Evolutionary conservation across 768 basidiomycete species (phyloP).

Genomic region (Naematelia encephala): DNA sequence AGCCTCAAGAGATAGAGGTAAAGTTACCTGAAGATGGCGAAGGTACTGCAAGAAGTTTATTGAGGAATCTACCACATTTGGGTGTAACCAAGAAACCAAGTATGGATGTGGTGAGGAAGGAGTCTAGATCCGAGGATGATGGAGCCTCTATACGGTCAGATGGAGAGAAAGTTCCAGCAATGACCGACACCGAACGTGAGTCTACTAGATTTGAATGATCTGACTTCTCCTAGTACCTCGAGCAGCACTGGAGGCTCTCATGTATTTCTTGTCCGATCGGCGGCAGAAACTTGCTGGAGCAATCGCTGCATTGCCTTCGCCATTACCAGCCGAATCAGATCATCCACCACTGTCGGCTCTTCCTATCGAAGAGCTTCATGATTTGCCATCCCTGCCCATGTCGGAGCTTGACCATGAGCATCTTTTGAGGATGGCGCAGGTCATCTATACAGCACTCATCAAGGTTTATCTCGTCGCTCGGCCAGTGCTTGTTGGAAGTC

Average conservation of each 20-base stretch:
- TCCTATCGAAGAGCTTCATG: conserved; percentile 59
- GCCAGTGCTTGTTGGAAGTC: conserved; percentile 74
- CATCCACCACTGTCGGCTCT: conserved; percentile 60
- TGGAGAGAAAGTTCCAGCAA: conserved; percentile 15
- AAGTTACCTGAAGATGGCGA: conserved; percentile 13
- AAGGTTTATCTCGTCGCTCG: conserved; percentile 82
- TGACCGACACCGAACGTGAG: conserved; percentile 39
- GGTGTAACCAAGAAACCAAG: conserved; percentile 39
- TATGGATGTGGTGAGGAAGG: conserved; percentile 32
- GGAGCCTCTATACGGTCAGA: conserved; percentile 11
- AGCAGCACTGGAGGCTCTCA: conserved; percentile 72
- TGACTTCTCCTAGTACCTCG: conserved; percentile 26
- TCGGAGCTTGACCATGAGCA: conserved; percentile 74
- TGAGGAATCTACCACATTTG: conserved; percentile 25
- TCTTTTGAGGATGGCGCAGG: conserved; percentile 80
- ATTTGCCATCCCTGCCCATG: conserved; percentile 71
- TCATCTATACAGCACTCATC: conserved; percentile 92
- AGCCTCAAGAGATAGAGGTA: conserved; percentile 44
- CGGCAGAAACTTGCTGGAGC: conserved; percentile 80
- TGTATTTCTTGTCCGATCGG: conserved; percentile 82
- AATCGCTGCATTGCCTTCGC: conserved; percentile 66
- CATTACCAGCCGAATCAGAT: conserved; percentile 65
- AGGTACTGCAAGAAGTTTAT: conserved; percentile 37
- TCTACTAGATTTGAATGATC: neutral
- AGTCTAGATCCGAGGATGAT: conserved; percentile 21